A percentile compares a stretch with the other conserved stretches of the same genome.
Conservation (phyloP, 2,329 filamentous ascomycete genomes). For the Fonsecaea monophora region DNA sequence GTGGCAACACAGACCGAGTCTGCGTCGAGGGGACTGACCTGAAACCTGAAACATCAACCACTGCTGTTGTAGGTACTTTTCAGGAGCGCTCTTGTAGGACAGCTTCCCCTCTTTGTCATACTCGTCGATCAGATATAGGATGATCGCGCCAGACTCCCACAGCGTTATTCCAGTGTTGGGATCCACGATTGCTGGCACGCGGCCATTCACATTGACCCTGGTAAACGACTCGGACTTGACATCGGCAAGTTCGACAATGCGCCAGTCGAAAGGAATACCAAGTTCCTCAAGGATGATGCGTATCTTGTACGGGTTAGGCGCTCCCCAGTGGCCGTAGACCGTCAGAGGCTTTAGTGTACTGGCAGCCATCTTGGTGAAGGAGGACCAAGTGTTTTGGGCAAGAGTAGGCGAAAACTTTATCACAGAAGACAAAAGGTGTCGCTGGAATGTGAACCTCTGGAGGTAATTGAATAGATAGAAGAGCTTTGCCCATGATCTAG, state of each 20-base stretch:
- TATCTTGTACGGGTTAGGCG: conserved; percentile 38
- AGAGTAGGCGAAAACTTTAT: neutral
- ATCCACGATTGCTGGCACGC: conserved; percentile 46
- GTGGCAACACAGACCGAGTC: conserved; percentile 26
- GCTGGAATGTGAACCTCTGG: neutral
- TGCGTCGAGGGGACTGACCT: neutral
- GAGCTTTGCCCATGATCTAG: neutral
- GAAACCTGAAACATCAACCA: conserved; percentile 55
- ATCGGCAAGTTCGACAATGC: conserved; percentile 33
- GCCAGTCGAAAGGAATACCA: conserved; percentile 42
- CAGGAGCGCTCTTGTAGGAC: conserved; percentile 45
- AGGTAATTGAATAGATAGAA: neutral
- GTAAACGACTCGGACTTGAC: conserved; percentile 36
- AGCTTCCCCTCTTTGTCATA: conserved; percentile 53
- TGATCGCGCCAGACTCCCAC: conserved; percentile 51
- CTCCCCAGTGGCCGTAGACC: conserved; percentile 15
- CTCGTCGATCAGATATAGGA: conserved; percentile 53
- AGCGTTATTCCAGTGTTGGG: conserved; percentile 47
- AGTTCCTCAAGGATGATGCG: conserved; percentile 45
- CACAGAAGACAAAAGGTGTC: neutral
- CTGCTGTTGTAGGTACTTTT: conserved; percentile 50
- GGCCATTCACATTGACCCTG: conserved; percentile 38
- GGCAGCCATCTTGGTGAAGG: neutral
- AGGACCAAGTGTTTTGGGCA: neutral
- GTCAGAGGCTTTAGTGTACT: conserved; percentile 1